Conservation (phyloP, 257 asterid species). For the Solanum chiquidenum region DNA sequence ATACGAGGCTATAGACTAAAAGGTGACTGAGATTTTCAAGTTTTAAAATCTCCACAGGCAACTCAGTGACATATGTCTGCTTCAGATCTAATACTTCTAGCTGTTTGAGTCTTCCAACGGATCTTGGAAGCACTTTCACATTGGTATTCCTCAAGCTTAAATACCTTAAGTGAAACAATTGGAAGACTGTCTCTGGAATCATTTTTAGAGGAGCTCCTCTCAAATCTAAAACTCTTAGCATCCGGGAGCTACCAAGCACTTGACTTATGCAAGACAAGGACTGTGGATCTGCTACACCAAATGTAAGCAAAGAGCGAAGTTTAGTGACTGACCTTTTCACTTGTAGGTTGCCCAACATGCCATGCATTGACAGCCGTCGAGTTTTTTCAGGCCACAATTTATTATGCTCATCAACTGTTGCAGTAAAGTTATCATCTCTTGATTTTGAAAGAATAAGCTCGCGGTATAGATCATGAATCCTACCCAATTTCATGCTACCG, state of each 20-base stretch:
- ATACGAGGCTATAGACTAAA: constrained; percentile 7
- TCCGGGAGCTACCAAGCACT: constrained; percentile 3
- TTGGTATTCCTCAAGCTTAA: constrained; percentile 20
- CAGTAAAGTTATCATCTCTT: constrained; percentile 12
- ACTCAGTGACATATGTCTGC: constrained; percentile 15
- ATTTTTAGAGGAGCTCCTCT: constrained; percentile 10
- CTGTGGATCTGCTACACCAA: constrained; percentile 1
- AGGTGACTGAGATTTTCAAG: constrained; percentile 24
- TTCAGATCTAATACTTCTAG: constrained; percentile 27
- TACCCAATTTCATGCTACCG: constrained; percentile 17
- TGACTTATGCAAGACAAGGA: constrained; percentile 5
- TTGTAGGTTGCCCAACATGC: not conserved
- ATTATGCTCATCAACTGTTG: constrained; percentile 2
- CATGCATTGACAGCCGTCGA: constrained; percentile 23
- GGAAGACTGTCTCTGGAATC: constrained; percentile 12
- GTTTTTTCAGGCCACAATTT: constrained; percentile 9
- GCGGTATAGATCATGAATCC: constrained; percentile 21
- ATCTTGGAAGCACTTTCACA: constrained; percentile 9
- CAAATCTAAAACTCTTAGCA: constrained; percentile 20
- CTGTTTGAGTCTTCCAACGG: constrained; percentile 16
- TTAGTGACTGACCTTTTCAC: constrained; percentile 3
- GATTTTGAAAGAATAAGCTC: constrained; percentile 20
- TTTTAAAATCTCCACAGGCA: constrained; percentile 20
- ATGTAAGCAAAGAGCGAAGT: constrained; percentile 16
- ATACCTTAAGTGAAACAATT: constrained; percentile 10